Base-by-base conservation (phyloP, 2,329 filamentous ascomycete species). In the Pseudovirgaria hyperparasitica region DNA sequence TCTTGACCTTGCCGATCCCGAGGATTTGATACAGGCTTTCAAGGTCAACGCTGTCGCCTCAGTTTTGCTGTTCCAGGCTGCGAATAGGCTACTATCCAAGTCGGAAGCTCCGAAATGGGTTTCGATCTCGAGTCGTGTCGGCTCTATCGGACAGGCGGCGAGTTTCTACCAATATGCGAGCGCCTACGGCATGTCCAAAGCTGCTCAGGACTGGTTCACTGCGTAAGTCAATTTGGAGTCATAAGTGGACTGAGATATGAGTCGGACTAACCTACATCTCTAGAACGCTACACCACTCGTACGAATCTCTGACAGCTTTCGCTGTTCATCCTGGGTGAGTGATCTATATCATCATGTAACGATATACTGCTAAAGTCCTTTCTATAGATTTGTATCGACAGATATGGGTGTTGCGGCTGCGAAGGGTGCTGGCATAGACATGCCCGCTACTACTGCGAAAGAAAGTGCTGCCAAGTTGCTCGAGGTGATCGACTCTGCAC, bases 41-140 rank as follows among this genome's bases (percentile, higher is more conserved):
- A 38, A 54, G 1, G 37, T 60, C 23, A 70, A 70, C 35, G 39
- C 53, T 8, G 31, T 52, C 9, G 41, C 40, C 1, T 40, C 42
- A 0, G 33, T 54, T 2, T 23, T 39, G 7, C 36, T 54, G 11
- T 54, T 46, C 34, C 35, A 56, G 28, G 57, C 51, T 0, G 33
- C 52, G 3, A 45, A 43, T 37, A 45, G 54, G 1, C 40, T 64
- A 0, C 36, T 67, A 14, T 34, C 47, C n/a, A 44, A 39, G 19
- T 14, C 30, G 2, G 9, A 15, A 5, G 21, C 19, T 9, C 32
- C 35, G 16, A 37, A 29, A 12, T 34, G 19, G 9, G 16, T 34
- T 5, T 28, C 25, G n/a, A 22, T 34, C 7, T 24, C 19, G 7
- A 24, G 19, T 20, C 9, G 19, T 9, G 19, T n/a, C 19, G 19